Percentiles rank a stretch among this genome's conserved stretches.
Evolutionary conservation across 1,139 yeast species (phyloP).

Genomic region (Hansenula sp.): DNA sequence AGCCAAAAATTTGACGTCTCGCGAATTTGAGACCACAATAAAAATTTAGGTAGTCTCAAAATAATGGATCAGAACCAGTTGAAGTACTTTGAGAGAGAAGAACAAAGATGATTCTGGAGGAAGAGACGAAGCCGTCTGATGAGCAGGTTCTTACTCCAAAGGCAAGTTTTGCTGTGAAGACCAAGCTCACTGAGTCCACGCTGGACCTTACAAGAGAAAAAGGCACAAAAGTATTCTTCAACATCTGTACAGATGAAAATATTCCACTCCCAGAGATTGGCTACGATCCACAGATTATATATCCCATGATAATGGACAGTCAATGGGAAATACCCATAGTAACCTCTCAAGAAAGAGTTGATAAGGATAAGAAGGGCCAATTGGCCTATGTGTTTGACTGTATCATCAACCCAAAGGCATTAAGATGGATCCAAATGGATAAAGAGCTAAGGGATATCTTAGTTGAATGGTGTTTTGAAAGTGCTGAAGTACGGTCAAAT

Average conservation of each 20-base stretch:
- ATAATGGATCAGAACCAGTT: too few species aligned
- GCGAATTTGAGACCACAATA: too few species aligned
- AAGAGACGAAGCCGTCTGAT: constrained; percentile 3
- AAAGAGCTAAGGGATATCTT: constrained; percentile 30
- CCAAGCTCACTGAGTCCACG: constrained; percentile 32
- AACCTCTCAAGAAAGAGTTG: constrained; percentile 50
- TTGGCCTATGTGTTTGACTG: constrained; percentile 71
- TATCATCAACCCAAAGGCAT: constrained; percentile 58
- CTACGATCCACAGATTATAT: constrained; percentile 55
- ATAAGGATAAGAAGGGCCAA: constrained; percentile 66
- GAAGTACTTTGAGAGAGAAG: too few species aligned
- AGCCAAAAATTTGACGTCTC: too few species aligned
- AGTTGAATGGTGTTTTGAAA: constrained; percentile 52
- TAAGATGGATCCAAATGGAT: constrained; percentile 60
- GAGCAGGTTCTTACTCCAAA: constrained; percentile 37
- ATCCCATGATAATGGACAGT: constrained; percentile 63
- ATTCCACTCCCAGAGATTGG: constrained; percentile 57
- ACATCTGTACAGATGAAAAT: constrained; percentile 61
- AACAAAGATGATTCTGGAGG: constrained; percentile 2
- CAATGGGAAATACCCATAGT: constrained; percentile 86
- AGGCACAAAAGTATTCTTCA: constrained; percentile 69
- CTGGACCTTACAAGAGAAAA: constrained; percentile 16
- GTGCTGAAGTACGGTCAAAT: constrained; percentile 52
- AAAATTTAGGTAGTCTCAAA: too few species aligned
- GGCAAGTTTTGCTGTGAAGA: constrained; percentile 66